Base-by-base conservation (phyloP, 352 stramenopile genomes). In the Phytophthora gonapodyides region DNA sequence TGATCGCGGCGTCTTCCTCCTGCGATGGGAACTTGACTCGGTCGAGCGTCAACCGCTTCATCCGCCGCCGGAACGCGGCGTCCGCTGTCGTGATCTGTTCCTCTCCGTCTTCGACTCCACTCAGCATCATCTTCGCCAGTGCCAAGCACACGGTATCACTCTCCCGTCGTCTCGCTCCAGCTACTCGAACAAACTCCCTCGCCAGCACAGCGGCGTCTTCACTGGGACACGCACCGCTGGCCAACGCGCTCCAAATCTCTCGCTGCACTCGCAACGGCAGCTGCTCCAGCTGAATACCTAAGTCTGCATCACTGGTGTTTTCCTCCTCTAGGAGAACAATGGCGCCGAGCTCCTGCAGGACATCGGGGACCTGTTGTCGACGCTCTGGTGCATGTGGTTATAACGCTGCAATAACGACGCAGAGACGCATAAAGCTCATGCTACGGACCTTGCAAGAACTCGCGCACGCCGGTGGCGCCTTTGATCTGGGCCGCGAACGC, bases 171-270 rank as follows among this genome's bases (percentile, higher is more conserved):
- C 49, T 46, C 10, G 48, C 16, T 17, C 27, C 45, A 44, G 57
- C 48, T 19, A 69, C 57, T 46, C 24, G 42, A 47, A 78, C 48
- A 44, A 71, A 78, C 9, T 51, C 49, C 27, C 50, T 51, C 17
- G 67, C 73, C 31, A 81, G 47, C 46, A 50, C 54, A 24, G 42
- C 52, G 12, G n/a, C 56, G 5, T 46, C 34, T 42, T 55, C 19
- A n/a, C 27, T 44, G 1, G 51, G 50, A 41, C 56, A 64, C 17
- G 58, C 66, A 30, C 53, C 37, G 27, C 68, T 78, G 10, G 73
- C 71, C 21, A 89, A 57, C 31, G 77, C 76, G 38, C 78, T 87
- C 80, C 78, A 92, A 17, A 88, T 62, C 33, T 87, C 75, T 0
- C 82, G 78, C 51, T 92, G 82, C 4, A 69, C 71, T 16, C 49